Evolutionary conservation across 371 early-diverging fungal species (phyloP).

Genomic region (Mucor piriformis): DNA sequence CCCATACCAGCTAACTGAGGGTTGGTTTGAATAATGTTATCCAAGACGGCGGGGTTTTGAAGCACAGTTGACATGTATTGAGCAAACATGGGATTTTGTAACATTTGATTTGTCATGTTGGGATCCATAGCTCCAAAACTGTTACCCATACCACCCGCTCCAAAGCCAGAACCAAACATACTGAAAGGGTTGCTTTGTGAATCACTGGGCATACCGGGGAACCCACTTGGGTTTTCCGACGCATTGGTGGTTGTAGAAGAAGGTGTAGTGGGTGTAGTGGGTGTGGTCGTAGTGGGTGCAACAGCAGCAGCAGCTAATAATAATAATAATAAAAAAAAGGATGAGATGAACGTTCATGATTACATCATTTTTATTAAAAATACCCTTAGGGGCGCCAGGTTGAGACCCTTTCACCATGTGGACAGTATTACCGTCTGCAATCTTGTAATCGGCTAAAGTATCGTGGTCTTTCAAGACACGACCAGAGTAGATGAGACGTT

Average conservation of each 20-base stretch:
- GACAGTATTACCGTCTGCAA: slow-evolving; percentile 78
- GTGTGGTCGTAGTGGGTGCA: slow-evolving; percentile 22
- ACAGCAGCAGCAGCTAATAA: not conserved
- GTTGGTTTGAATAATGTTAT: slow-evolving; percentile 80
- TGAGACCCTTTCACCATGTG: slow-evolving; percentile 82
- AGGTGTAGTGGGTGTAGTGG: slow-evolving; percentile 32
- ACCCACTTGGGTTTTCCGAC: slow-evolving; percentile 32
- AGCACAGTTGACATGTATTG: slow-evolving; percentile 78
- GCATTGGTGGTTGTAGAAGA: slow-evolving; percentile 28
- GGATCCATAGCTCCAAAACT: slow-evolving; percentile 72
- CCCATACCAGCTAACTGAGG: slow-evolving; percentile 83
- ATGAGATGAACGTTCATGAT: no score
- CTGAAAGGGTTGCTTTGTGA: slow-evolving; percentile 57
- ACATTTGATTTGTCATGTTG: slow-evolving; percentile 68
- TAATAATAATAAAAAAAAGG: not conserved
- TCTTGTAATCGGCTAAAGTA: slow-evolving; percentile 75
- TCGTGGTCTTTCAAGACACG: slow-evolving; percentile 93
- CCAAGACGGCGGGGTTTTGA: slow-evolving; percentile 84
- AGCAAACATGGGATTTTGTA: slow-evolving; percentile 85
- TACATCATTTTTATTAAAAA: no score
- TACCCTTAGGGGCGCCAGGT: slow-evolving; percentile 42
- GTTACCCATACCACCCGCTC: slow-evolving; percentile 60
- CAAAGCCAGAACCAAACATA: slow-evolving; percentile 54
- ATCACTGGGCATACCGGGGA: slow-evolving; percentile 43
- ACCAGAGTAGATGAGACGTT: slow-evolving; percentile 93